Base-by-base conservation (phyloP, 140 eudicot species). In the Cichorium intybus region DNA sequence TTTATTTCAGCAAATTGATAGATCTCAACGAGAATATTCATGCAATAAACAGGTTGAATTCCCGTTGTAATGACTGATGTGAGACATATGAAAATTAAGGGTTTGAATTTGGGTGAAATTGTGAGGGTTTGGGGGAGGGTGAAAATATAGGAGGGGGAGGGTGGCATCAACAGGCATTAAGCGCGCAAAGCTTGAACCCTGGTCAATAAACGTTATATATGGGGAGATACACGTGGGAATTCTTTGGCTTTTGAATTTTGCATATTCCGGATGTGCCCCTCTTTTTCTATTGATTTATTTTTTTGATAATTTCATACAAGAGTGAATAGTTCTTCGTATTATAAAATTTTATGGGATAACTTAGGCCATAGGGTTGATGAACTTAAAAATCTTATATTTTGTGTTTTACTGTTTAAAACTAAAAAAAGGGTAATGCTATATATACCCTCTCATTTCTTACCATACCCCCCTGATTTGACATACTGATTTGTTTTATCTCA, bases 81-180 rank as follows among this genome's bases (percentile, higher is more conserved):
- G 49, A 63, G 35, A 21, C 39, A 18, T 54, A 53, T 53, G 37
- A 10, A 28, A 8, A 55, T 37, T 26, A 18, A 7, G 56, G 77
- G 77, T 64, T 62, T 72, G 56, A 63, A 48, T 53, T 62, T 62
- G 48, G 63, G 68, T 48, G 59, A 22, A 65, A 46, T 28, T 51
- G 63, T 50, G 23, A 71, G 77, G 77, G 65, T 72, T 72, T 72
- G 71, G 76, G 24, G 41, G 41, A 54, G 43, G 56, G 9, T 7
- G 56, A 24, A 28, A 71, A 24, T 27, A 29, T 16, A 1, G 6
- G 62, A 4, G 22, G 62, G 45, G 62, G 45, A 14, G 12, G n/a
- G 39, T 7, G 37, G 14, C 41, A 34, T 52, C 5, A 31, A 49
- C 24, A 33, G 29, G 50, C 49, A 33, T 52, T 16, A 64, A 48